Percentiles rank a stretch among this genome's conserved stretches.
phyloP scores from a whole-genome alignment of 768 basidiomycete genomes.

The Harrya chromipes region DNA sequence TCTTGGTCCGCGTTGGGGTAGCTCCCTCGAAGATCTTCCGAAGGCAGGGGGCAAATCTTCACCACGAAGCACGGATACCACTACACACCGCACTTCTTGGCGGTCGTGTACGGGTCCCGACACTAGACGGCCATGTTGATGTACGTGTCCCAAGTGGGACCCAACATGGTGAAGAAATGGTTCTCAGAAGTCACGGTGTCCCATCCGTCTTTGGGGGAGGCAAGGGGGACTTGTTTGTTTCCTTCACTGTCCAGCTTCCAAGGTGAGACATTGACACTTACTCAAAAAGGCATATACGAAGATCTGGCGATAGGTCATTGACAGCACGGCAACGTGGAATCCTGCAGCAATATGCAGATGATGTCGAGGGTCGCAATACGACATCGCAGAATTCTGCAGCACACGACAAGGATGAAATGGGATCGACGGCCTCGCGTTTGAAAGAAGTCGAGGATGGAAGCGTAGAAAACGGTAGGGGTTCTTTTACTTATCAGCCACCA shows the following conservation, averaged over 20 bases:
- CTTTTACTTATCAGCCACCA: conserved; percentile 57
- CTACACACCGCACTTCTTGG: conserved; percentile 92
- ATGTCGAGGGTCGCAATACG: conserved; percentile 69
- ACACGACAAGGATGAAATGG: conserved; percentile 18
- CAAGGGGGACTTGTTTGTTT: conserved; percentile 85
- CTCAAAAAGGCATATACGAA: conserved; percentile 7
- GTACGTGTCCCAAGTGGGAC: conserved; percentile 90
- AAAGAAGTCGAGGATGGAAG: conserved; percentile 21
- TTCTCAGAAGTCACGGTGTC: conserved; percentile 85
- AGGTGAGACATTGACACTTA: conserved; percentile 53
- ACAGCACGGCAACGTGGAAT: conserved; percentile 83
- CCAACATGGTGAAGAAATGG: conserved; percentile 97
- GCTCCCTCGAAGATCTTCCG: conserved; percentile 79
- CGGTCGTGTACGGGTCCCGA: conserved; percentile 88
- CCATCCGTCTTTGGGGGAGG: conserved; percentile 53
- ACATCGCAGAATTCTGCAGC: conserved; percentile 11
- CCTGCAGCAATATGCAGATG: conserved; percentile 86
- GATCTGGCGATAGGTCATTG: conserved; percentile 56
- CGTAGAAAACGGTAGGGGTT: conserved; percentile 66
- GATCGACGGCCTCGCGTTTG: conserved; percentile 18
- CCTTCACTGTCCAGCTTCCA: conserved; percentile 84
- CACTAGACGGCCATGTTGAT: conserved; percentile 93
- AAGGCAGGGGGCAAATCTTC: conserved; percentile 88
- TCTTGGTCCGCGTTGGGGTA: conserved; percentile 84
- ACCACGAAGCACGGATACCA: conserved; percentile 87